These are phyloP conservation scores for Aspergillus udagawae DNA, from an alignment of 2,329 filamentous ascomycete species.

Conservation along the genomic window DNA sequence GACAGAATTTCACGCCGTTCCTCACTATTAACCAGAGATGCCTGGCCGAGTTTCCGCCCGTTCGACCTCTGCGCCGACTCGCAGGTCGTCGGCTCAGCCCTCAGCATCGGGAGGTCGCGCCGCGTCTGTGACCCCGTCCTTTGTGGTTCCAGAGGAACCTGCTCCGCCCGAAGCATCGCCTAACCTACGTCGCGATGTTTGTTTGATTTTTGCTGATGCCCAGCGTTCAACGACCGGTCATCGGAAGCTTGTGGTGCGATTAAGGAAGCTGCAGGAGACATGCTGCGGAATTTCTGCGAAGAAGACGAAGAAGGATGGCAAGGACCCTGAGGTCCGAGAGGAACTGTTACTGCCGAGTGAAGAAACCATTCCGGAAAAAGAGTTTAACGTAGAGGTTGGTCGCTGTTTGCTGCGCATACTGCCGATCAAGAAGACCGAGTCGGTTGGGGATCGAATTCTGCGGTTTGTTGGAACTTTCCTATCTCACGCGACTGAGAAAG, in stretches of 20 bases:
- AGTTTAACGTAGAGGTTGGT: conserved; percentile 82
- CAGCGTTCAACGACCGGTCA: conserved; percentile 88
- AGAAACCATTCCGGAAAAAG: conserved; percentile 72
- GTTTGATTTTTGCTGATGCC: conserved; percentile 70
- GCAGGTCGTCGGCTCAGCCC: conserved; percentile 57
- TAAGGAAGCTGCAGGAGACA: conserved; percentile 86
- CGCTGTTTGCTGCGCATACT: conserved; percentile 79
- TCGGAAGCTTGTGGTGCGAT: conserved; percentile 78
- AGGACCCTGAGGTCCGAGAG: conserved; percentile 51
- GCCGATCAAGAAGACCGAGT: conserved; percentile 86
- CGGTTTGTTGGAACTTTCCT: conserved; percentile 87
- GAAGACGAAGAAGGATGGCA: conserved; percentile 29
- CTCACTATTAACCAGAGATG: conserved; percentile 28
- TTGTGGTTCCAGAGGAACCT: conserved; percentile 61
- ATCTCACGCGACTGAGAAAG: conserved; percentile 62
- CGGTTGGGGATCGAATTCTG: conserved; percentile 78
- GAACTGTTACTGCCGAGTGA: conserved; percentile 43
- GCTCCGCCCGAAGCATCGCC: conserved; percentile 37
- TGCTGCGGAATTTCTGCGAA: conserved; percentile 59
- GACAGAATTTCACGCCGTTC: conserved; percentile 2
- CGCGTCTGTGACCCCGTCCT: conserved; percentile 44
- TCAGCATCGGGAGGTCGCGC: conserved; percentile 82
- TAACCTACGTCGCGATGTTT: conserved; percentile 69
- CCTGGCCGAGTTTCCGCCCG: conserved; percentile 38
- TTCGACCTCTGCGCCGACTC: conserved; percentile 33